Base-by-base conservation (phyloP, 345 rosid species). In the Pistacia integerrima region DNA sequence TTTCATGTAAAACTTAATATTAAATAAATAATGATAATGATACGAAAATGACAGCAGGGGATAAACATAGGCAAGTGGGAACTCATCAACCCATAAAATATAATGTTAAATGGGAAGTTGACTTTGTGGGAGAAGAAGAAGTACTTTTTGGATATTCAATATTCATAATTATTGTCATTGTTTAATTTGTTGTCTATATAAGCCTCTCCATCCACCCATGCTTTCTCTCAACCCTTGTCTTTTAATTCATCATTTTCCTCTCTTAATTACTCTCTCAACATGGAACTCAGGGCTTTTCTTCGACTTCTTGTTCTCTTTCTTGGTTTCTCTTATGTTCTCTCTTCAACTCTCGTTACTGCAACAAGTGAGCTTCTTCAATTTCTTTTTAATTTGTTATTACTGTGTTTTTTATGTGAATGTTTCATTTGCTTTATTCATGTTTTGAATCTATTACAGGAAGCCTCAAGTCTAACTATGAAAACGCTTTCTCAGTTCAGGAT, bases 31-130 rank as follows among this genome's bases (percentile, higher is more conserved):
- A 25, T 25, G 25, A 25, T 25, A 25, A 25, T 25, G 25, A 25
- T 25, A 25, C 25, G 73, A 85, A 66, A 75, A 70, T 67, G 82
- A 79, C 80, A 58, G 41, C 16, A 14, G 13, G 76, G 59, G 59
- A 74, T 33, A 69, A 69, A 71, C 80, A 75, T 81, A 58, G 85
- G 83, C 81, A 63, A 72, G 86, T 81, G 83, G 81, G 84, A 72
- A 61, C 83, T 83, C 81, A 64, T 80, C 82, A 67, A 28, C 70
- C 70, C 68, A 76, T 64, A 69, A 41, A 70, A 28, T 63, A 54
- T 11, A 55, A 54, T 64, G 60, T 76, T 52, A 62, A 63, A 70
- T 25, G 67, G 74, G 72, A 73, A 79, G 87, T 84, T 86, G 85
- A 86, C 87, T 79, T 79, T 65, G 51, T 11, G 74, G 36, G 35